These are phyloP conservation scores for Cercophora newfieldiana DNA, from an alignment of 495 filamentous ascomycete species.

Conservation along the genomic window DNA sequence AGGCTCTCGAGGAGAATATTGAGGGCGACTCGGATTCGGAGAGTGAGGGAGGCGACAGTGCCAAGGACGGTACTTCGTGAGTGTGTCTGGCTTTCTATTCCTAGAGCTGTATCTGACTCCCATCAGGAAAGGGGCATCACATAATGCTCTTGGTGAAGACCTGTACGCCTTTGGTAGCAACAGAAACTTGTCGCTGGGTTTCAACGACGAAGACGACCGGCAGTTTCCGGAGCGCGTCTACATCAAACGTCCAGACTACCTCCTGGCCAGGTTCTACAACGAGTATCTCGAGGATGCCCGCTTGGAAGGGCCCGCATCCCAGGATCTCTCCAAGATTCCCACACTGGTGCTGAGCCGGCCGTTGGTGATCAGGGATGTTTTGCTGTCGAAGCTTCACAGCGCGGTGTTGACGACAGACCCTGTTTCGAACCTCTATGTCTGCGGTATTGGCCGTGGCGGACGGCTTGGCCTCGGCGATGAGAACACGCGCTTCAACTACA, in stretches of 20 bases:
- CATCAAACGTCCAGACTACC: conserved; percentile 76
- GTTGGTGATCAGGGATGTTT: conserved; percentile 70
- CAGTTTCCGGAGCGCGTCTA: conserved; percentile 84
- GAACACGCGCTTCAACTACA: conserved; percentile 79
- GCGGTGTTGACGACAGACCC: conserved; percentile 89
- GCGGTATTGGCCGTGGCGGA: conserved; percentile 88
- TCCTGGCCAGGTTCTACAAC: conserved; percentile 67
- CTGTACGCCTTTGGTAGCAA: conserved; percentile 92
- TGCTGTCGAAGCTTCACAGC: conserved; percentile 88
- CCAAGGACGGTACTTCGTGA: conserved; percentile 26
- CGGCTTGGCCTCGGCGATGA: conserved; percentile 90
- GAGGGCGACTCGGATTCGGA: conserved; percentile 43
- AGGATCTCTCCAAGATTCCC: conserved; percentile 58
- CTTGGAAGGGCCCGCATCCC: conserved; percentile 30
- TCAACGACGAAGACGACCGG: conserved; percentile 90
- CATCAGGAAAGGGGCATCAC: conserved; percentile 3
- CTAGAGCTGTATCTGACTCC: conserved; percentile 6
- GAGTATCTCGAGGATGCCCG: conserved; percentile 52
- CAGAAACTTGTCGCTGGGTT: conserved; percentile 87
- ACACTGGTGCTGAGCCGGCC: conserved; percentile 66
- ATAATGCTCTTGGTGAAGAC: conserved; percentile 64
- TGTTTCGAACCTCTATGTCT: conserved; percentile 87
- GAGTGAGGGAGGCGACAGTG: conserved; percentile 35
- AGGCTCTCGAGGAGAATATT: conserved; percentile 28
- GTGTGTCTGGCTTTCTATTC: conserved; percentile 6